Percentiles rank a stretch among this genome's conserved stretches.
Conservation (phyloP, 208 protist species). For the Wallacemonas rigidus region DNA sequence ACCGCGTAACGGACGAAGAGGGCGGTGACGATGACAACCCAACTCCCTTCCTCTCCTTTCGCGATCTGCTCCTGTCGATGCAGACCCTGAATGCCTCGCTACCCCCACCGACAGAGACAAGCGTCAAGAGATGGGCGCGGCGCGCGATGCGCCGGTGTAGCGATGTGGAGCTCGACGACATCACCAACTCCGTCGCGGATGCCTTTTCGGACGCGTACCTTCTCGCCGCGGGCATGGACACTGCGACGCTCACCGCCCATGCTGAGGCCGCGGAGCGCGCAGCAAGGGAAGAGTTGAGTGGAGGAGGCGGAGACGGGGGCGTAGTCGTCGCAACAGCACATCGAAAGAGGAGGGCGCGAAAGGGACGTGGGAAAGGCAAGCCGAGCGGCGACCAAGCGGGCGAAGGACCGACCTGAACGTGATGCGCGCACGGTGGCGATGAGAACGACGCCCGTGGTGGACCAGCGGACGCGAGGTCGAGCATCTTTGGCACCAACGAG, state of each 20-base stretch:
- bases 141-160: slow-evolving; percentile 21
- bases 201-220: neutral
- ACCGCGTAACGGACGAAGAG: slow-evolving; percentile 15
- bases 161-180: neutral
- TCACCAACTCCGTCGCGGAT: slow-evolving; percentile 12
- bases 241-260: slow-evolving; percentile 15
- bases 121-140: slow-evolving; percentile 37
- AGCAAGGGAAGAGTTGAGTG: neutral
- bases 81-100: slow-evolving; percentile 30
- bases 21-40: slow-evolving; percentile 20
- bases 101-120: slow-evolving; percentile 33
- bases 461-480: too few relatives aligned
- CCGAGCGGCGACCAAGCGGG: neutral
- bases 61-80: slow-evolving; percentile 35
- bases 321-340: neutral
- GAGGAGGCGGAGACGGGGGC: too few relatives aligned
- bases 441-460: too few relatives aligned
- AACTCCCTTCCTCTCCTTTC: slow-evolving; percentile 26
- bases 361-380: neutral
- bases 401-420: too few relatives aligned
- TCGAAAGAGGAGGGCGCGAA: neutral
- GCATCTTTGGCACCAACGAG: too few relatives aligned
- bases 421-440: too few relatives aligned
- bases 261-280: slow-evolving; percentile 16
- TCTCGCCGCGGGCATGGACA: neutral